Percentiles rank a stretch among this genome's conserved stretches.
Evolutionary conservation across 441 rosid species (phyloP).

Genomic region (Gossypium laxum): DNA sequence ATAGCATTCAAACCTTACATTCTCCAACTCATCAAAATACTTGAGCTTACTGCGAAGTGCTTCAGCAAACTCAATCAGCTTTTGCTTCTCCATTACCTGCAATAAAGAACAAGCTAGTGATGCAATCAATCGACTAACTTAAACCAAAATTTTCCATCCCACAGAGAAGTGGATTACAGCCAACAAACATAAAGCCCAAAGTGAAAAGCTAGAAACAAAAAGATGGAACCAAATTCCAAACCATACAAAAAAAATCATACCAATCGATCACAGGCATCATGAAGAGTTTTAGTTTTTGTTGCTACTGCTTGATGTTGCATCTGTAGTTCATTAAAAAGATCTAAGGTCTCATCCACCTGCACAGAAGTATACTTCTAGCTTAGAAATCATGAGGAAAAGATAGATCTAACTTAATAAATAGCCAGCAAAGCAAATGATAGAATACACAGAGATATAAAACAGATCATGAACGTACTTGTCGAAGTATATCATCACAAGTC

Average conservation of each 20-base stretch:
- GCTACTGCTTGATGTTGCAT: slow-evolving; percentile 88
- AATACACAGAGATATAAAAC: background rate
- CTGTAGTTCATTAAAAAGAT: slow-evolving; percentile 73
- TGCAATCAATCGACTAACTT: slow-evolving; percentile 9
- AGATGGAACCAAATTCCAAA: slow-evolving; percentile 2
- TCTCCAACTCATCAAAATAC: slow-evolving; percentile 97
- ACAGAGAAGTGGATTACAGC: background rate
- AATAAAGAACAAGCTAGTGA: slow-evolving; percentile 10
- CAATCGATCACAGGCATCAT: slow-evolving; percentile 92
- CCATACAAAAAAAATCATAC: slow-evolving; percentile 31
- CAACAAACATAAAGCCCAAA: background rate
- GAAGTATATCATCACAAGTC: slow-evolving; percentile 81
- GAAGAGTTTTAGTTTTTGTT: slow-evolving; percentile 94
- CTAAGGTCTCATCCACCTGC: slow-evolving; percentile 89
- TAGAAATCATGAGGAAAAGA: background rate
- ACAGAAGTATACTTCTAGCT: background rate
- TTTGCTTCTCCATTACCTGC: slow-evolving; percentile 84
- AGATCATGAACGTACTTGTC: slow-evolving; percentile 39
- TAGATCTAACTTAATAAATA: slow-evolving; percentile 3
- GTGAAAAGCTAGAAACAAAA: slow-evolving; percentile 1
- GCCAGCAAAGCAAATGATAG: background rate
- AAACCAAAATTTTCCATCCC: background rate
- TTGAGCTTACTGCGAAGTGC: slow-evolving; percentile 88
- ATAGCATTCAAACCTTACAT: slow-evolving; percentile 69
- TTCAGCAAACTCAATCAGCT: slow-evolving; percentile 81